Evolutionary conservation across 139 green algal genomes (phyloP).

Genomic region (Ettlia oleoabundans): DNA sequence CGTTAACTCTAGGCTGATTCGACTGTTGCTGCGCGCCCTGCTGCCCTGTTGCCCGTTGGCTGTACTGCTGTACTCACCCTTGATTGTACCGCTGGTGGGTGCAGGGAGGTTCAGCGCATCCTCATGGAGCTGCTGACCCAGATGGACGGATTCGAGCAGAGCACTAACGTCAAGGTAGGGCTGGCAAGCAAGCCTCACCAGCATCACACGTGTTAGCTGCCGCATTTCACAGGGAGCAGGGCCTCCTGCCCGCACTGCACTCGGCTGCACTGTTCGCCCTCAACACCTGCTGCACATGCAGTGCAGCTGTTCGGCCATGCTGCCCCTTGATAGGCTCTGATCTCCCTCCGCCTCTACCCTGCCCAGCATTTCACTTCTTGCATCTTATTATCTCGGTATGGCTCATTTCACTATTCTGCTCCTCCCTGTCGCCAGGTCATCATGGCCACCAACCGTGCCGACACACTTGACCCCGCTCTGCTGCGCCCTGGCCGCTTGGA

Average conservation of each 20-base stretch:
- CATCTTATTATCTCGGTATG: neutral
- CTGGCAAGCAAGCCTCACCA: neutral
- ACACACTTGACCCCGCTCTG: conserved; percentile 98
- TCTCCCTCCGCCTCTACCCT: no score
- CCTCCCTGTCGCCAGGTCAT: conserved; percentile 77
- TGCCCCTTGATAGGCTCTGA: no score
- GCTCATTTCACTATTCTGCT: neutral
- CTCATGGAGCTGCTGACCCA: conserved; percentile 99
- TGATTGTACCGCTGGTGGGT: neutral
- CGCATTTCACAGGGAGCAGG: neutral
- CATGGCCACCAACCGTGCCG: conserved; percentile 98
- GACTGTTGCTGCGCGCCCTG: no score
- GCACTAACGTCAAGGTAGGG: conserved; percentile 83
- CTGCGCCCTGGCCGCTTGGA: conserved; percentile 96
- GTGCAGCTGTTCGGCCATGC: no score
- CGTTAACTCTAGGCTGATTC: no score
- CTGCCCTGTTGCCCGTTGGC: no score
- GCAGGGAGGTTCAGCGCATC: conserved; percentile 98
- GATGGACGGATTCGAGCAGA: conserved; percentile 99
- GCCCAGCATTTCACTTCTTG: no score
- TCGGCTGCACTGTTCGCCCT: no score
- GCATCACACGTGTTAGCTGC: no score
- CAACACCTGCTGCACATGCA: no score
- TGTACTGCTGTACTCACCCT: no score
- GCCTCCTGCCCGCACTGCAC: no score